A percentile compares a stretch with the other conserved stretches of the same genome.
Evolutionary conservation across 2,329 filamentous ascomycete species (phyloP).

Genomic region (Cadophora malorum): DNA sequence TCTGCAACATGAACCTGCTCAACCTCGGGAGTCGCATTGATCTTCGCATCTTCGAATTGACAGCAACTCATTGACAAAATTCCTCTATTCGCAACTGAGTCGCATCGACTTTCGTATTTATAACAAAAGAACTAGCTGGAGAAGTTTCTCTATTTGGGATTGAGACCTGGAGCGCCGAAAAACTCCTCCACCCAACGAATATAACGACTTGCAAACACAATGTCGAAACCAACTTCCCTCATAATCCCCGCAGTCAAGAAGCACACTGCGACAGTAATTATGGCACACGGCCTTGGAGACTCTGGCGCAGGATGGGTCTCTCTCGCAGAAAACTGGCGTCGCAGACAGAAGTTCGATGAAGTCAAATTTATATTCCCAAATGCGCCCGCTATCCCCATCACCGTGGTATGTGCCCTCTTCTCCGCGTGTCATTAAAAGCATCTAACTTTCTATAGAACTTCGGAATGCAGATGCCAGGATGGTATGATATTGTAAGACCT

Average conservation of each 20-base stretch:
- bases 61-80: neutral
- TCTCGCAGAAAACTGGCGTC: slow-evolving; percentile 86
- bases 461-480: slow-evolving; percentile 83
- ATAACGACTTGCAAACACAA: slow-evolving; percentile 27
- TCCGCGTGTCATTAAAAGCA: neutral
- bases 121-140: too few relatives aligned
- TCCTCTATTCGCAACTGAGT: neutral
- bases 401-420: slow-evolving; percentile 58
- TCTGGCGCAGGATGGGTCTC: slow-evolving; percentile 79
- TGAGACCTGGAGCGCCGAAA: too few relatives aligned
- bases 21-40: neutral
- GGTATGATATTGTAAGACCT: slow-evolving; percentile 77
- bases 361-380: slow-evolving; percentile 95
- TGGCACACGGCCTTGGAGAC: slow-evolving; percentile 91
- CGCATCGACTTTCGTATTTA: too few relatives aligned
- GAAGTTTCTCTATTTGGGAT: too few relatives aligned
- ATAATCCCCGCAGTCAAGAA: slow-evolving; percentile 79
- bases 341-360: slow-evolving; percentile 80
- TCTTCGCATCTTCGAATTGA: neutral
- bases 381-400: slow-evolving; percentile 85
- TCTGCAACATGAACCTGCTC: neutral
- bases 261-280: slow-evolving; percentile 95
- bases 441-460: slow-evolving; percentile 60
- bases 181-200: neutral
- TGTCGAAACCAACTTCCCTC: slow-evolving; percentile 52